Base-by-base conservation (phyloP, 2,329 filamentous ascomycete species). In the Capronia americana region DNA sequence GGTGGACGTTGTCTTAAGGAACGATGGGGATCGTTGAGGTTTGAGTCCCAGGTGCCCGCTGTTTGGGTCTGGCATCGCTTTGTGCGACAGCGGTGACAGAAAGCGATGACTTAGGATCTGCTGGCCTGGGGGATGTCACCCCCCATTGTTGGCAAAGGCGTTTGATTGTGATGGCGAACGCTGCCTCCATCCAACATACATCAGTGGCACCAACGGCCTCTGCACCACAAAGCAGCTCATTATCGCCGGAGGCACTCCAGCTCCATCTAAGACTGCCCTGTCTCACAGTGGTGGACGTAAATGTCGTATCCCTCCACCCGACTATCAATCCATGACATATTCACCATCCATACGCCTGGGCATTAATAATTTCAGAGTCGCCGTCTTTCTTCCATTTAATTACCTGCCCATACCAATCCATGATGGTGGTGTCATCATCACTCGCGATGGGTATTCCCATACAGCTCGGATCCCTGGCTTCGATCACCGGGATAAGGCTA, bases 1-100 rank as follows among this genome's bases (percentile, higher is more conserved):
- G 55, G n/a, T 57, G 28, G 55, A 58, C 38, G 28, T 54, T 41
- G 55, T 7, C 48, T 38, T 28, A 26, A 28, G 8, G 14, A 51
- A 20, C 28, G 26, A 14, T n/a, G 24, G 53, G 3, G 4, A 28
- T 55, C 14, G 28, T 55, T 55, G 53, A 28, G 28, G 23, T n/a
- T 20, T 55, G 28, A 8, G 28, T 4, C 5, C 17, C 8, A 14
- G 23, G 53, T 55, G 28, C 28, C 12, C 53, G 53, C 28, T 14
- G 28, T 30, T 24, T 32, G 14, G 23, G 20, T 38, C n/a, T 41
- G 61, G 24, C 24, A 24, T 57, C 57, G 55, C 11, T 23, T 24
- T 32, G 57, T 41, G 48, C 26, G 32, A 46, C 30, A 8, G 26
- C 14, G 14, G 38, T 41, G 14, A 10, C 17, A 11, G 38, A 41